Conservation (phyloP, 768 basidiomycete species). For the Leccinum subtestaceum region DNA sequence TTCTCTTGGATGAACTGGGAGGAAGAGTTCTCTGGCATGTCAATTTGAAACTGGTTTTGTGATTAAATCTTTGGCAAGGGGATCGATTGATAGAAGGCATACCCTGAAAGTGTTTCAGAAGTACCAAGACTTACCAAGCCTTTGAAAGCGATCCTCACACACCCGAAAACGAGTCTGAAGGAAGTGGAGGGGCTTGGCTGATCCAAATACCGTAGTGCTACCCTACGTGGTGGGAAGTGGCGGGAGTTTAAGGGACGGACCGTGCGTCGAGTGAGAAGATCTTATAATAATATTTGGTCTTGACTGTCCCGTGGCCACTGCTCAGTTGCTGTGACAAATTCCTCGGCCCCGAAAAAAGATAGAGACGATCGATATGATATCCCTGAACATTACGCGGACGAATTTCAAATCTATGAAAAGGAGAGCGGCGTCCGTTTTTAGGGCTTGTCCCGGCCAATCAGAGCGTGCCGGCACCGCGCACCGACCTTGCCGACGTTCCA, state of each 20-base stretch:
- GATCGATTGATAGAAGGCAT: slow-evolving; percentile 1
- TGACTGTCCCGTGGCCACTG: no score
- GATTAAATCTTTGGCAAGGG: neutral
- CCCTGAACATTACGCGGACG: neutral
- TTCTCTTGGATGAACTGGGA: neutral
- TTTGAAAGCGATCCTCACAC: neutral
- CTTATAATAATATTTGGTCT: neutral
- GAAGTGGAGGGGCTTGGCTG: neutral
- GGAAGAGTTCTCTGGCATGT: neutral
- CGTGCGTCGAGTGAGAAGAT: neutral
- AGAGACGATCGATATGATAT: neutral
- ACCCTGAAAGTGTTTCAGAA: slow-evolving; percentile 2
- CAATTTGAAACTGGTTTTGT: neutral
- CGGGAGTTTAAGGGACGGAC: neutral
- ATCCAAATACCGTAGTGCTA: neutral
- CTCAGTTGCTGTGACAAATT: no score
- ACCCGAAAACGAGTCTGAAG: neutral
- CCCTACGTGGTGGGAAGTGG: neutral
- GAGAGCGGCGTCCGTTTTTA: no score
- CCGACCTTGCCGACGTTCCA: neutral
- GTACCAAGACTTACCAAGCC: neutral
- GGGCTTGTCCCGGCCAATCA: neutral
- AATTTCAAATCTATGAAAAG: neutral
- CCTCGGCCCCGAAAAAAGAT: no score
- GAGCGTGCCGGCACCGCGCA: neutral